phyloP scores from a whole-genome alignment of 2,329 filamentous ascomycete species.

The Neopestalotiopsis clavispora region DNA sequence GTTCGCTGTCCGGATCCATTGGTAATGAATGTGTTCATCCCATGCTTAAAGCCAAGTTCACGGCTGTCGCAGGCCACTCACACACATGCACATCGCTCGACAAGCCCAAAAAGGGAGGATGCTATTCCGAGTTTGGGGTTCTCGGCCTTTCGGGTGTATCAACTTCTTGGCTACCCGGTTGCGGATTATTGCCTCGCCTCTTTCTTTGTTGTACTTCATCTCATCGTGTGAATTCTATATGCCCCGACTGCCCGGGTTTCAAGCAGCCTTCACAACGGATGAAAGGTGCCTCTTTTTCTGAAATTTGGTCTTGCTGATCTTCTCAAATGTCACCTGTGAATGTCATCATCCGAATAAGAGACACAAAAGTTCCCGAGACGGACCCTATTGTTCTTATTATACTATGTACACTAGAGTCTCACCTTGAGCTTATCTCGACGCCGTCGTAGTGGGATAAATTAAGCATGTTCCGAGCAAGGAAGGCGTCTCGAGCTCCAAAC shows the following conservation, averaged over 20 bases:
- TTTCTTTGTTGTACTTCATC: not conserved
- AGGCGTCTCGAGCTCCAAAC: not conserved
- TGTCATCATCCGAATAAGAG: not conserved
- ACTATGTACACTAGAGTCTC: not conserved
- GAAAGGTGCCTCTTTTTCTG: not conserved
- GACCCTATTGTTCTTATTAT: no score
- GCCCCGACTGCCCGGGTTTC: not conserved
- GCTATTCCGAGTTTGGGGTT: not conserved
- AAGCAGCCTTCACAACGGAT: not conserved
- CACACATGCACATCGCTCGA: not conserved
- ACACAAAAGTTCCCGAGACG: not conserved
- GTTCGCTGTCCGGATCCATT: not conserved
- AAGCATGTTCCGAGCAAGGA: conserved; percentile 2
- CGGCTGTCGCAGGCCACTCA: not conserved
- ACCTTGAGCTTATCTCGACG: conserved; percentile 3
- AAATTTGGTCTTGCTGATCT: not conserved
- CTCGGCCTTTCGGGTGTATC: not conserved
- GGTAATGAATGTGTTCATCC: conserved; percentile 2
- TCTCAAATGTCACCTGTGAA: not conserved
- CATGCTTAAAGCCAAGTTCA: not conserved
- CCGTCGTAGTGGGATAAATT: not conserved
- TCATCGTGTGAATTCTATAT: not conserved
- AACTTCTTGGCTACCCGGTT: not conserved
- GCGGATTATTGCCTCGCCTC: not conserved
- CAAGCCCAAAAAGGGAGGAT: not conserved